Evolutionary conservation across 345 rosid genomes (phyloP).

Genomic region (Psidium friedrichsthalianum): DNA sequence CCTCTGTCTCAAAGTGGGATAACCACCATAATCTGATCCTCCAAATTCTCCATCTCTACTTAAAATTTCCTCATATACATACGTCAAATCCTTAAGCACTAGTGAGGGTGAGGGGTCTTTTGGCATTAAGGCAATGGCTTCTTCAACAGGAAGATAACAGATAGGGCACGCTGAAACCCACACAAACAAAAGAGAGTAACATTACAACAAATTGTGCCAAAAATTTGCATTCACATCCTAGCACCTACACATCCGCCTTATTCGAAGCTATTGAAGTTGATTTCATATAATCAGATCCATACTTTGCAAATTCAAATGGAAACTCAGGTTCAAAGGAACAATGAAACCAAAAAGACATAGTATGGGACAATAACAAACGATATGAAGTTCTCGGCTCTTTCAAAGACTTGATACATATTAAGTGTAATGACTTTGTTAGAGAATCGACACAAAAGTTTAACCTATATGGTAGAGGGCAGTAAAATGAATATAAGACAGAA

Average conservation of each 20-base stretch:
- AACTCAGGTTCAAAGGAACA: neutral
- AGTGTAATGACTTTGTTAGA: neutral
- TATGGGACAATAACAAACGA: neutral
- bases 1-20: too few relatives aligned
- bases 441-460: neutral
- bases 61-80: too few relatives aligned
- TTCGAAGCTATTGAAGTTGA: neutral
- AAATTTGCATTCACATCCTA: neutral
- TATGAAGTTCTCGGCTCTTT: neutral
- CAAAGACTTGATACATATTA: neutral
- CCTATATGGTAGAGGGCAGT: neutral
- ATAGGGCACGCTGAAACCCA: slow-evolving; percentile 80
- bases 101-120: too few relatives aligned
- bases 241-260: neutral
- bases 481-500: neutral
- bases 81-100: too few relatives aligned
- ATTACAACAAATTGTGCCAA: neutral
- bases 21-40: too few relatives aligned
- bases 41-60: too few relatives aligned
- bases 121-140: too few relatives aligned
- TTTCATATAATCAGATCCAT: neutral
- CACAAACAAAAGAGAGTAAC: neutral
- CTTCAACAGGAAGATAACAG: slow-evolving; percentile 52
- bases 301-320: neutral
- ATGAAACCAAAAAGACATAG: neutral